Evolutionary conservation across 768 basidiomycete genomes (phyloP).

Genomic region (Lentinula guzmanii): DNA sequence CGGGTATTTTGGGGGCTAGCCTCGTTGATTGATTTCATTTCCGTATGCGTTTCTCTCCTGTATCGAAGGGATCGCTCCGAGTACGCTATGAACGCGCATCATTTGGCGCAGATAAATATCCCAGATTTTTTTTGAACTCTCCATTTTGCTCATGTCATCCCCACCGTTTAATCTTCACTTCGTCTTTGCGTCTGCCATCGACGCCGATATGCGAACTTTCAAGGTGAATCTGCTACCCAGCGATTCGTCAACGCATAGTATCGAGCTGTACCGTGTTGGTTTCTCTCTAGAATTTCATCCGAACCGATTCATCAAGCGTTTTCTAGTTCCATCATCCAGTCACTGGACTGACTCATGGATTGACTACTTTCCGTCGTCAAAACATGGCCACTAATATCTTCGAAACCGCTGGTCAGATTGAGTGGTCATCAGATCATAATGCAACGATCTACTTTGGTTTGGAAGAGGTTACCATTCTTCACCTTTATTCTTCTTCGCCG

Average conservation of each 20-base stretch:
- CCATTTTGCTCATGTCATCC: slow-evolving; percentile 15
- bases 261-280: slow-evolving; percentile 39
- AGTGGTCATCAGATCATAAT: slow-evolving; percentile 41
- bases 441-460: slow-evolving; percentile 44
- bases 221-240: slow-evolving; percentile 28
- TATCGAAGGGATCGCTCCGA: neutral
- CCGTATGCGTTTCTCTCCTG: neutral
- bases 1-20: neutral
- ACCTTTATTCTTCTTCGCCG: neutral
- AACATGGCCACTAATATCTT: slow-evolving; percentile 37
- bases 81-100: neutral
- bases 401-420: slow-evolving; percentile 48
- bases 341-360: slow-evolving; percentile 33
- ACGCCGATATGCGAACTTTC: slow-evolving; percentile 38
- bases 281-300: neutral
- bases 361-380: slow-evolving; percentile 43
- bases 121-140: neutral
- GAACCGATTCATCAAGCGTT: neutral
- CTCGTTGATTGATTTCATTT: neutral
- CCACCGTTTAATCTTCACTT: slow-evolving; percentile 34
- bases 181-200: slow-evolving; percentile 20
- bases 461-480: slow-evolving; percentile 27
- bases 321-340: slow-evolving; percentile 38
- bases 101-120: neutral
- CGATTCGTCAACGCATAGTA: slow-evolving; percentile 15